phyloP scores from a whole-genome alignment of 352 stramenopile genomes.

The Pythium pyrilobum region DNA sequence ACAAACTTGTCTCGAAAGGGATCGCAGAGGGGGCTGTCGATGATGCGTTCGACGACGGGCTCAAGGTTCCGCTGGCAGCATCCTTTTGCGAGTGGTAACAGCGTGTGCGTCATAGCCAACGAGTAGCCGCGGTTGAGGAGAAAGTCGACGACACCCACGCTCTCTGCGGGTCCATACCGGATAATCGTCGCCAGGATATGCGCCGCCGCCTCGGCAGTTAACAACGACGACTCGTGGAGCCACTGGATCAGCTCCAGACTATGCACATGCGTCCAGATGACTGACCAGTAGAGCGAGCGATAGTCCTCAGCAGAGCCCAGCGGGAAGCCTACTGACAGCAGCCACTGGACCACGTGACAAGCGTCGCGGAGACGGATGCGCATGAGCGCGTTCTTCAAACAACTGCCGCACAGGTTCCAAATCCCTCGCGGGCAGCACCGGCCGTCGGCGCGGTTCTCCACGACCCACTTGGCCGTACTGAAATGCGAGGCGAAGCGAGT shows the following conservation, averaged over 20 bases:
- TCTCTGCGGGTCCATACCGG: neutral
- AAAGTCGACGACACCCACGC: neutral
- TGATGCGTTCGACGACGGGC: neutral
- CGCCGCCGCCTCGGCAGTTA: neutral
- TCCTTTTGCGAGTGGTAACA: neutral
- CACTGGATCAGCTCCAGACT: neutral
- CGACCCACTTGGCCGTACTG: neutral
- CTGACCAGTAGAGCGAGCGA: no score
- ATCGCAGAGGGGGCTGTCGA: slow-evolving; percentile 2
- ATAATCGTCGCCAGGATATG: neutral
- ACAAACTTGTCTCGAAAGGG: slow-evolving; percentile 1
- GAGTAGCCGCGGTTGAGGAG: neutral
- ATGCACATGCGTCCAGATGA: no score
- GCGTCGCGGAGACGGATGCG: neutral
- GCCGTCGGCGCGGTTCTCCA: neutral
- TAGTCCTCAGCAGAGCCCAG: neutral
- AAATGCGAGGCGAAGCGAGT: neutral
- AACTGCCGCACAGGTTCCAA: neutral
- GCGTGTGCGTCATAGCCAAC: neutral
- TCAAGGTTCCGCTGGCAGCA: neutral
- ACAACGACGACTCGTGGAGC: neutral
- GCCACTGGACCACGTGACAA: neutral
- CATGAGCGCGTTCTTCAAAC: neutral
- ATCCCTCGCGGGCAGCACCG: neutral
- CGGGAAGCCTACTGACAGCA: neutral